A percentile compares a stretch with the other conserved stretches of the same genome.
phyloP scores from a whole-genome alignment of 129 eudicot species.

The Centrapalus pauciflorus region DNA sequence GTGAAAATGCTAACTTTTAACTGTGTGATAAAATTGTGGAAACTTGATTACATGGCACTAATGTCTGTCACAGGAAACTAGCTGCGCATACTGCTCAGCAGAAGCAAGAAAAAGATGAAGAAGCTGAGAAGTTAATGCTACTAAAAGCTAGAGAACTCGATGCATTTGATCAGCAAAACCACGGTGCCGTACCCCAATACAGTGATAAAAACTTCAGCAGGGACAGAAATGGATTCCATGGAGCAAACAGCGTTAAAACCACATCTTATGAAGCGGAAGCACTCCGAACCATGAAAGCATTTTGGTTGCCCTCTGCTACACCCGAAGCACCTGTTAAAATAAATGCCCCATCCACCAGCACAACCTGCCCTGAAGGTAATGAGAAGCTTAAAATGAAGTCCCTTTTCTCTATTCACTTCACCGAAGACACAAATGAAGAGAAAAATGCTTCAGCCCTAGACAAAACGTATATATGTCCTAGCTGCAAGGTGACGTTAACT shows the following conservation, averaged over 20 bases:
- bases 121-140: conserved; percentile 59
- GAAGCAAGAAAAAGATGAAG: conserved; percentile 87
- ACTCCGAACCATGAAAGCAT: conserved; percentile 94
- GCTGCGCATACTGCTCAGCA: conserved; percentile 75
- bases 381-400: conserved; percentile 82
- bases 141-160: conserved; percentile 92
- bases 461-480: conserved; percentile 67
- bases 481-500: conserved; percentile 86
- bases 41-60: not conserved
- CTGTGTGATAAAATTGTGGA: no score
- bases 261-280: conserved; percentile 96
- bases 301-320: conserved; percentile 96
- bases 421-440: conserved; percentile 57
- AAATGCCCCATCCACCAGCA: conserved; percentile 68
- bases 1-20: no score
- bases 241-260: conserved; percentile 89
- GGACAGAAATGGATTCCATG: conserved; percentile 76
- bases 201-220: conserved; percentile 60
- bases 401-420: conserved; percentile 61
- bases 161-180: conserved; percentile 92
- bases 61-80: conserved; percentile 57
- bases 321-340: conserved; percentile 88
- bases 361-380: conserved; percentile 83
- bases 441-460: conserved; percentile 46
- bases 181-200: conserved; percentile 89